phyloP scores from a whole-genome alignment of 768 basidiomycete genomes.

The Phanerochaete sordida region DNA sequence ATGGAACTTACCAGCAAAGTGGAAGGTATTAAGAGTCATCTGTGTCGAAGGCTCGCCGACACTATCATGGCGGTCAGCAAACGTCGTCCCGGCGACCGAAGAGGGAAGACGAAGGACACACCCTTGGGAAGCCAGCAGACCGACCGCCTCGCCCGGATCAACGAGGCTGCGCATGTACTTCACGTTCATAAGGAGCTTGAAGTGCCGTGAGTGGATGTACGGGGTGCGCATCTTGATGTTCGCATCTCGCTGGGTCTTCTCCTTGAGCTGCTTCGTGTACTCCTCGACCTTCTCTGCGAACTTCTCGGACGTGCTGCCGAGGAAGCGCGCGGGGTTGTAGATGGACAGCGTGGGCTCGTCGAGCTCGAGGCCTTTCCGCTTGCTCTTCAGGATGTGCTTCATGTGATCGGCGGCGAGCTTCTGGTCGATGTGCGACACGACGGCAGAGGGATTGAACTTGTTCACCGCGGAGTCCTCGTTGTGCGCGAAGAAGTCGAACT shows the following conservation, averaged over 20 bases:
- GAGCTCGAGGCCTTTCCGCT: conserved; percentile 47
- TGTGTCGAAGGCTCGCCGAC: conserved; percentile 99
- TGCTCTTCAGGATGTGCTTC: conserved; percentile 84
- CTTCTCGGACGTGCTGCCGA: conserved; percentile 90
- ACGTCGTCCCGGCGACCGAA: background rate
- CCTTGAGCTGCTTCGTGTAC: conserved; percentile 64
- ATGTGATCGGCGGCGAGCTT: conserved; percentile 71
- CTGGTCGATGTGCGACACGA: conserved; percentile 58
- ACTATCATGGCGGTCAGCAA: conserved; percentile 37
- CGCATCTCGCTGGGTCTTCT: conserved; percentile 36
- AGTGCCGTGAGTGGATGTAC: conserved; percentile 50
- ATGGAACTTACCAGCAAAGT: conserved; percentile 79
- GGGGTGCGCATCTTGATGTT: conserved; percentile 42
- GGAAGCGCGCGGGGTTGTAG: conserved; percentile 72
- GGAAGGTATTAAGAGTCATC: conserved; percentile 99
- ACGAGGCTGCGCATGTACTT: conserved; percentile 93
- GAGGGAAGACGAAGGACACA: conserved; percentile 33
- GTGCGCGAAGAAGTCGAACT: conserved; percentile 90
- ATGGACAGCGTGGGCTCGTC: conserved; percentile 64
- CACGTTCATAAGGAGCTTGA: conserved; percentile 82
- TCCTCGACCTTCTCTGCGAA: conserved; percentile 79
- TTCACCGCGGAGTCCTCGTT: conserved; percentile 80
- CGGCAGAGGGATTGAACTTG: conserved; percentile 58
- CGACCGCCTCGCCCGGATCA: conserved; percentile 98
- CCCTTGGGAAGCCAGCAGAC: conserved; percentile 96